Conservation (phyloP, 2,329 filamentous ascomycete genomes). For the Pseudogymnoascus sp. region DNA sequence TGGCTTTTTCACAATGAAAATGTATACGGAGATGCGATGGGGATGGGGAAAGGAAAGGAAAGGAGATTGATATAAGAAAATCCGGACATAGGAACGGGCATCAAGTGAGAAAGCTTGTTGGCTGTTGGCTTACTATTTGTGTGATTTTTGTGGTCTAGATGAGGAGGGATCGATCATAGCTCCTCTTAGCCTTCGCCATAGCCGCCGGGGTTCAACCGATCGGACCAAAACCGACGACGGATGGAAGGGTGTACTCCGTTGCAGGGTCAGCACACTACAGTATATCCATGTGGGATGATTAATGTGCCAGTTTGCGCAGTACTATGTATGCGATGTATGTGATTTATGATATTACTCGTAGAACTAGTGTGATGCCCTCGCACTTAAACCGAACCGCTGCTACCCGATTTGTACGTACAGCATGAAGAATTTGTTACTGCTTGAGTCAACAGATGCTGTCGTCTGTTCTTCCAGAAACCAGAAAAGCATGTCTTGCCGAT, state of each 20-base stretch:
- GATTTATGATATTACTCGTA: conserved; percentile 2
- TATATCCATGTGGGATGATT: not conserved
- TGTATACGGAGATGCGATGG: not conserved
- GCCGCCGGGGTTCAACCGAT: not conserved
- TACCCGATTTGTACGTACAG: not conserved
- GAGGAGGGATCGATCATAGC: not conserved
- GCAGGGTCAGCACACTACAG: not conserved
- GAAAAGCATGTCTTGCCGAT: not conserved
- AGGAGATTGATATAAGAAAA: not conserved
- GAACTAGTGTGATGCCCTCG: not conserved
- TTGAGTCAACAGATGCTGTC: not conserved
- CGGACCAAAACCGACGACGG: conserved; percentile 3
- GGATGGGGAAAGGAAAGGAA: not conserved
- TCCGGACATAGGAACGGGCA: not conserved
- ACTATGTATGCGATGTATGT: not conserved
- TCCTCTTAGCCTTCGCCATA: not conserved
- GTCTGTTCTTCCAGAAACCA: not conserved
- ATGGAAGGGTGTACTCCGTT: conserved; percentile 8
- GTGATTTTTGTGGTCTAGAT: conserved; percentile 5
- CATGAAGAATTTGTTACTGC: not conserved
- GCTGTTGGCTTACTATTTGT: not conserved
- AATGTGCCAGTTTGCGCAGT: not conserved
- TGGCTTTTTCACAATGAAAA: not conserved
- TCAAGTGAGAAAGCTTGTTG: conserved; percentile 1
- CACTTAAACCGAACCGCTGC: not conserved